Evolutionary conservation across 176 grass and related monocot genomes (phyloP).

Genomic region (Elymus sibiricus): DNA sequence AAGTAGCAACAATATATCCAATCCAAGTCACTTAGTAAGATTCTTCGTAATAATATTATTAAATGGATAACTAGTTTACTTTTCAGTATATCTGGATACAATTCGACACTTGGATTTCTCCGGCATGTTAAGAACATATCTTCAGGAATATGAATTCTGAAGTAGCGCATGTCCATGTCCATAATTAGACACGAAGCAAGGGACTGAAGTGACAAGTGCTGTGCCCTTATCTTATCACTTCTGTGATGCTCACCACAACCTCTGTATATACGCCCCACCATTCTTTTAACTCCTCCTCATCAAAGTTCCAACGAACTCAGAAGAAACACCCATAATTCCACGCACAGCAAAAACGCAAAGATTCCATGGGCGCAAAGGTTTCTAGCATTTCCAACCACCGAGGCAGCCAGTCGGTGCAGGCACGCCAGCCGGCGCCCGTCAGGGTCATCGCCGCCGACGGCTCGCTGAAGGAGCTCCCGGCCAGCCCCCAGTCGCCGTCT

Average conservation of each 20-base stretch:
- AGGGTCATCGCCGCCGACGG: constrained; percentile 45
- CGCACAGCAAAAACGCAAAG: neutral
- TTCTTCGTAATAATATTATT: too few species aligned
- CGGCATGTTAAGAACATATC: too few species aligned
- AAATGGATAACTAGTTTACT: too few species aligned
- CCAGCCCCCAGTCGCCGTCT: neutral
- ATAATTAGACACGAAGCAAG: neutral
- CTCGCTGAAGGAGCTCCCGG: constrained; percentile 46
- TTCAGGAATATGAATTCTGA: too few species aligned
- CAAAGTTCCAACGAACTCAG: neutral
- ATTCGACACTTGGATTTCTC: too few species aligned
- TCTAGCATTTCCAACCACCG: constrained; percentile 18
- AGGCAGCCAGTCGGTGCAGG: neutral
- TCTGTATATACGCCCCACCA: constrained; percentile 1
- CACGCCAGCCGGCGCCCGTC: neutral
- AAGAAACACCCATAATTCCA: neutral
- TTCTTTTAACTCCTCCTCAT: neutral
- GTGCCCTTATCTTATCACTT: neutral
- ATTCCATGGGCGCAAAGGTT: constrained; percentile 43
- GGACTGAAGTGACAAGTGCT: neutral
- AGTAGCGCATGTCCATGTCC: neutral
- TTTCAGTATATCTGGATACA: too few species aligned
- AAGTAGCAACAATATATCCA: too few species aligned
- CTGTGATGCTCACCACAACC: neutral
- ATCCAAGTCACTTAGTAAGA: too few species aligned